Conservation (phyloP, 2,329 filamentous ascomycete species). For the Ophiostoma ulmi region DNA sequence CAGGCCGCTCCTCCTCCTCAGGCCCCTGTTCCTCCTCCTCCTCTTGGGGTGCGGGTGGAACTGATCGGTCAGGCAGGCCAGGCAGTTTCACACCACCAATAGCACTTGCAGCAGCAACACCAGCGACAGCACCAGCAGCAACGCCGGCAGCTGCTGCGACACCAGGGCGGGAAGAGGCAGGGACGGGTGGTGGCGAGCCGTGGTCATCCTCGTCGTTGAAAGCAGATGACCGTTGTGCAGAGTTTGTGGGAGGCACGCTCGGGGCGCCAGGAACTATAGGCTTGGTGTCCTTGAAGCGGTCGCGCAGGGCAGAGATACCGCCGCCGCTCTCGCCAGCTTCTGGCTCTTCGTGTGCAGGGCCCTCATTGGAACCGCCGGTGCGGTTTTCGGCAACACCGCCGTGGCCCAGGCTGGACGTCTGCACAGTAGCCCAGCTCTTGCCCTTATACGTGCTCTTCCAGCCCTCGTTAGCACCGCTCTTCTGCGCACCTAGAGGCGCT, state of each 20-base stretch:
- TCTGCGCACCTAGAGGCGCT: constrained; percentile 48
- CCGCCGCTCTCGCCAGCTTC: constrained; percentile 52
- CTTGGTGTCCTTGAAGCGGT: constrained; percentile 73
- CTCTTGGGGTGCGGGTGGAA: constrained; percentile 42
- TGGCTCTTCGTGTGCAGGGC: constrained; percentile 39
- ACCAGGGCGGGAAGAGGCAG: constrained; percentile 59
- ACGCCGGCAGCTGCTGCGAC: neutral
- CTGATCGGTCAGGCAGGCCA: constrained; percentile 59
- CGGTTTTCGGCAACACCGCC: constrained; percentile 56
- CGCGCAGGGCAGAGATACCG: constrained; percentile 68
- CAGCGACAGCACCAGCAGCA: constrained; percentile 3
- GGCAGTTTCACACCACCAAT: constrained; percentile 81
- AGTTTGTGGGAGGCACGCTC: constrained; percentile 32
- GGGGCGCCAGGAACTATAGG: constrained; percentile 54
- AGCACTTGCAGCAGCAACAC: constrained; percentile 61
- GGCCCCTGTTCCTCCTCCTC: constrained; percentile 40
- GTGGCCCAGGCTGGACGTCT: constrained; percentile 66
- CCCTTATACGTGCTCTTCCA: constrained; percentile 92
- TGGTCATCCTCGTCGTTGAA: constrained; percentile 40
- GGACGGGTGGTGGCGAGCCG: constrained; percentile 57
- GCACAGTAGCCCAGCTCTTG: constrained; percentile 83
- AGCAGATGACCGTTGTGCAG: constrained; percentile 28
- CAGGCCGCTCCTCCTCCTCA: constrained; percentile 27
- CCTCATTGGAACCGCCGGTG: constrained; percentile 51
- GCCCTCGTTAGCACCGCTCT: constrained; percentile 63